A percentile compares a stretch with the other conserved stretches of the same genome.
These are phyloP conservation scores for Misopates orontium DNA, from an alignment of 257 asterid genomes.

Conservation along the genomic window DNA sequence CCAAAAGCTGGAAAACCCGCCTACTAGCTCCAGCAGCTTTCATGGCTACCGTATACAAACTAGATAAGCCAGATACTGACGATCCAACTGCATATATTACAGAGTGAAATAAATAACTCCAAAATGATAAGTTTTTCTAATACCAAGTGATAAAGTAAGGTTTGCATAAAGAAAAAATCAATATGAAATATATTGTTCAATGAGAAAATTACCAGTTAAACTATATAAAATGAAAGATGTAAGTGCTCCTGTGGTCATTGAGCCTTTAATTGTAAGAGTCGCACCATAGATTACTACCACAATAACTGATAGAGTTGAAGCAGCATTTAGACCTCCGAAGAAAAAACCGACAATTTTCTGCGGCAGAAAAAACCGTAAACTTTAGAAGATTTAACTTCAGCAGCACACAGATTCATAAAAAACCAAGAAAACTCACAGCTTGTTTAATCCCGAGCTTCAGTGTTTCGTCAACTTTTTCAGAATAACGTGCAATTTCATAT, in stretches of 20 bases:
- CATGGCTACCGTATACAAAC: constrained; percentile 62
- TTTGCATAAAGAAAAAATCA: constrained; percentile 7
- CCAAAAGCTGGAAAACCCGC: constrained; percentile 70
- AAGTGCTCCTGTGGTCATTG: constrained; percentile 76
- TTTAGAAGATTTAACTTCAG: constrained; percentile 23
- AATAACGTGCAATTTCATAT: constrained; percentile 63
- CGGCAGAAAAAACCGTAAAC: constrained; percentile 23
- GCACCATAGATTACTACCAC: constrained; percentile 80
- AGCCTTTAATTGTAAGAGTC: constrained; percentile 72
- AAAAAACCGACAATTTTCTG: constrained; percentile 74
- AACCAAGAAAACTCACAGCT: constrained; percentile 58
- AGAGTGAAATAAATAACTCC: constrained; percentile 21
- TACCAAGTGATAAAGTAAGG: constrained; percentile 16
- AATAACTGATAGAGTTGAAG: constrained; percentile 80
- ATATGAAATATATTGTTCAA: constrained; percentile 3
- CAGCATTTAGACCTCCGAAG: constrained; percentile 77
- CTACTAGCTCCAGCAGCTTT: constrained; percentile 88
- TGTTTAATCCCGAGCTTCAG: constrained; percentile 79
- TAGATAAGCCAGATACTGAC: constrained; percentile 58
- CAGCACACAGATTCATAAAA: neutral
- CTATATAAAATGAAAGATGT: constrained; percentile 89
- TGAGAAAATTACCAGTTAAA: constrained; percentile 56
- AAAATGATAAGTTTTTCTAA: constrained; percentile 3
- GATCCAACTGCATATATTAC: constrained; percentile 64
- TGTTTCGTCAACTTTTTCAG: constrained; percentile 86